These are phyloP conservation scores for Xanthoconium purpureum DNA, from an alignment of 768 basidiomycete genomes.

Conservation along the genomic window DNA sequence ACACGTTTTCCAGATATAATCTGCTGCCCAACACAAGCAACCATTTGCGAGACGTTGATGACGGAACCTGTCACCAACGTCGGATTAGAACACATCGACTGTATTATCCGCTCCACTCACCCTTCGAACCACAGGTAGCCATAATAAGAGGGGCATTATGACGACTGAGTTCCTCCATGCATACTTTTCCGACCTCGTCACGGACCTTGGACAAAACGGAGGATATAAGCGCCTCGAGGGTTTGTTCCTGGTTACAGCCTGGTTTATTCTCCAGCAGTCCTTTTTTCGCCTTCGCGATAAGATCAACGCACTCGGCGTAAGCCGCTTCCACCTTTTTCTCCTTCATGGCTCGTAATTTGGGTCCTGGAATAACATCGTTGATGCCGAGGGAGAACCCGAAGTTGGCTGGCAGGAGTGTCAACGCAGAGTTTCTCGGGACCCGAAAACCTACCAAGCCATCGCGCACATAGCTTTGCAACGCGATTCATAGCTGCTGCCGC, in stretches of 20 bases:
- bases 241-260: conserved; percentile 97
- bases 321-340: conserved; percentile 83
- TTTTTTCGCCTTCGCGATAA: conserved; percentile 86
- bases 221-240: conserved; percentile 94
- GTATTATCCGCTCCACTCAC: conserved; percentile 37
- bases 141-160: conserved; percentile 98
- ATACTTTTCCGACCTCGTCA: conserved; percentile 93
- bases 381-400: conserved; percentile 97
- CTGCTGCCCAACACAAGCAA: conserved; percentile 99
- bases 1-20: conserved; percentile 98
- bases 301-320: conserved; percentile 80
- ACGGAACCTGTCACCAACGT: conserved; percentile 72
- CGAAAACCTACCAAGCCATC: conserved; percentile 74
- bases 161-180: conserved; percentile 96
- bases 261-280: conserved; percentile 94
- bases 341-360: conserved; percentile 74
- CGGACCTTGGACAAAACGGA: conserved; percentile 92
- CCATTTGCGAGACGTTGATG: conserved; percentile 99
- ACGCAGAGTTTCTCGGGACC: not conserved
- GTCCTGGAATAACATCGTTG: conserved; percentile 97
- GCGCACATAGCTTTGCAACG: conserved; percentile 90
- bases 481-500: conserved; percentile 96
- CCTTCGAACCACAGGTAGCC: conserved; percentile 99
- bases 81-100: not conserved
- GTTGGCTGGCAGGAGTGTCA: conserved; percentile 64